phyloP scores from a whole-genome alignment of 1,284 basidiomycete genomes.

The Ceratobasidium sp. region DNA sequence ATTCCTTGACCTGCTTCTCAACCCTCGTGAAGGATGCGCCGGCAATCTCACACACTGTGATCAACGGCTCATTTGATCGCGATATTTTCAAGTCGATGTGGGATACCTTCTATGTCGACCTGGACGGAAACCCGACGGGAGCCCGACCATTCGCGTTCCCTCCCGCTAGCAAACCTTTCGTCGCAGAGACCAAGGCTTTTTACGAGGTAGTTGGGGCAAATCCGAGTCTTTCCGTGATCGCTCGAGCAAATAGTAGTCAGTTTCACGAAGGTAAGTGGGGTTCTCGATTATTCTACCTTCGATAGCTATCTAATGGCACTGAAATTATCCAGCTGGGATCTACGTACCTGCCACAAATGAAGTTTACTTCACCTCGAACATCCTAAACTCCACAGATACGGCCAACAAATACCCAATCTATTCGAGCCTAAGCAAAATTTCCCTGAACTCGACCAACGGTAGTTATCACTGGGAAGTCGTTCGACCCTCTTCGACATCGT shows the following conservation, averaged over 20 bases:
- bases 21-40: constrained; percentile 11
- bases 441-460: constrained; percentile 30
- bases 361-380: constrained; percentile 43
- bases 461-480: constrained; percentile 34
- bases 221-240: constrained; percentile 16
- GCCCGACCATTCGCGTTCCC: constrained; percentile 25
- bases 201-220: constrained; percentile 20
- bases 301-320: background rate
- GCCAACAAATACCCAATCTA: constrained; percentile 21
- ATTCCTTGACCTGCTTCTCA: background rate
- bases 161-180: constrained; percentile 21
- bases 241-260: constrained; percentile 29
- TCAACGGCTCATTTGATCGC: constrained; percentile 43
- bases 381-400: constrained; percentile 27
- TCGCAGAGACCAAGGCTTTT: constrained; percentile 29
- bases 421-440: constrained; percentile 29
- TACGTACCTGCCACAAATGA: constrained; percentile 36
- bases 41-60: constrained; percentile 31
- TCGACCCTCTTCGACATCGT: constrained; percentile 4
- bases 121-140: constrained; percentile 12
- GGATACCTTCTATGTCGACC: constrained; percentile 36
- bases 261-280: constrained; percentile 31
- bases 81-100: constrained; percentile 33
- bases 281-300: background rate
- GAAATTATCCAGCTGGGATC: constrained; percentile 24